phyloP scores from a whole-genome alignment of 306 rosid species.

The Ammopiptanthus mongolicus region DNA sequence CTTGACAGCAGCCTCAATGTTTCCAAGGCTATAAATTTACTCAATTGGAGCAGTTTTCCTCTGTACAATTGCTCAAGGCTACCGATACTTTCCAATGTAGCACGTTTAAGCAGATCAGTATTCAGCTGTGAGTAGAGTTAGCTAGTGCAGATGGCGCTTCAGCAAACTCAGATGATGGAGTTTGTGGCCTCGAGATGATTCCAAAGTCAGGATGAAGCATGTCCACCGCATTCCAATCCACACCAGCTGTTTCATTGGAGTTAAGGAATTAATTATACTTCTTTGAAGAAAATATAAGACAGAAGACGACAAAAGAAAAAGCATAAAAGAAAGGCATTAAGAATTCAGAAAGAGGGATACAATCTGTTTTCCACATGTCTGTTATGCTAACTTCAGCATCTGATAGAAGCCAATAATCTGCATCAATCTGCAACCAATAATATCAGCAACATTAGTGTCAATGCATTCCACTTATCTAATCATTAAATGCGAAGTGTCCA shows the following conservation, averaged over 20 bases:
- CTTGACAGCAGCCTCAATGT: slow-evolving; percentile 21
- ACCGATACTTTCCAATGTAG: slow-evolving; percentile 28
- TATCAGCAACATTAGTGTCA: slow-evolving; percentile 6
- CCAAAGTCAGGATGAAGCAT: slow-evolving; percentile 70
- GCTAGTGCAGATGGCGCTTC: slow-evolving; percentile 45
- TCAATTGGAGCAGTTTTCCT: slow-evolving; percentile 24
- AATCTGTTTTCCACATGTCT: slow-evolving; percentile 92
- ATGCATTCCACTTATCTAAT: background rate
- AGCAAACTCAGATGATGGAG: slow-evolving; percentile 44
- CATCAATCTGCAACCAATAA: slow-evolving; percentile 72
- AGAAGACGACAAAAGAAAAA: background rate
- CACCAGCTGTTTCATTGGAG: slow-evolving; percentile 51
- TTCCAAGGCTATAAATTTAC: slow-evolving; percentile 27
- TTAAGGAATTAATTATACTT: slow-evolving; percentile 35
- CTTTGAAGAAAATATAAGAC: background rate
- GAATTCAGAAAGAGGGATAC: slow-evolving; percentile 55
- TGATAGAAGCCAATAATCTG: slow-evolving; percentile 97
- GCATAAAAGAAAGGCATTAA: slow-evolving; percentile 5
- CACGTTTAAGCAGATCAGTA: background rate
- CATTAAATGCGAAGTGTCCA: background rate
- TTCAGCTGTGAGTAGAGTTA: slow-evolving; percentile 48
- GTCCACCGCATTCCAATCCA: slow-evolving; percentile 73
- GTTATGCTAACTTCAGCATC: slow-evolving; percentile 97
- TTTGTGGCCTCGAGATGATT: slow-evolving; percentile 42
- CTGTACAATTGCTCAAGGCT: slow-evolving; percentile 19